Percentiles rank a stretch among this genome's conserved stretches.
phyloP scores from a whole-genome alignment of 1,139 yeast genomes.

The Pichia inconspicua region DNA sequence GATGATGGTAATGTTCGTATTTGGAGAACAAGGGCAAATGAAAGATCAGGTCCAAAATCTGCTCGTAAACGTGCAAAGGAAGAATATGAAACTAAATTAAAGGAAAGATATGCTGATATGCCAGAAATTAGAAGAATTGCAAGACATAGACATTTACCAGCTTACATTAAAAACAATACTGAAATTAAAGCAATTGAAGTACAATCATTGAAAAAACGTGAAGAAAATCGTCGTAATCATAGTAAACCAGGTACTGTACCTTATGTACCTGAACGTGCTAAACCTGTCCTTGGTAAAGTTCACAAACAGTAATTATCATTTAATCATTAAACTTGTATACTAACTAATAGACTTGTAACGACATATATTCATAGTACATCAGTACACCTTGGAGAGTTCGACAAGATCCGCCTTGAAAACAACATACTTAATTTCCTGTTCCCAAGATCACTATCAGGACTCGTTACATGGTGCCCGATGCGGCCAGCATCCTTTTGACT shows the following conservation, averaged over 20 bases:
- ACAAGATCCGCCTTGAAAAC: no score
- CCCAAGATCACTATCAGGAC: no score
- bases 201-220: conserved; percentile 67
- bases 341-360: neutral
- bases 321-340: neutral
- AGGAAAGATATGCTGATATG: conserved; percentile 90
- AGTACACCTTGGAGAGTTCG: no score
- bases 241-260: conserved; percentile 63
- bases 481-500: no score
- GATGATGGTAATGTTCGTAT: conserved; percentile 93
- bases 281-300: conserved; percentile 79
- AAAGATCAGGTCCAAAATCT: conserved; percentile 73
- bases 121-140: conserved; percentile 89
- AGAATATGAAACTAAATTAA: conserved; percentile 85
- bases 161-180: conserved; percentile 75
- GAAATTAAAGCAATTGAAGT: conserved; percentile 76
- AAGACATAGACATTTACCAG: conserved; percentile 88
- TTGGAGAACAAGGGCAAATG: conserved; percentile 87
- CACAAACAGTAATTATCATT: conserved; percentile 33
- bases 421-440: no score
- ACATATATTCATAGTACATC: no score
- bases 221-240: conserved; percentile 73
- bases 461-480: no score
- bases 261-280: conserved; percentile 63
- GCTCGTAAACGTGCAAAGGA: conserved; percentile 73